phyloP scores from a whole-genome alignment of 176 grass and related monocot species.

The Ampelocalamus luodianensis region DNA sequence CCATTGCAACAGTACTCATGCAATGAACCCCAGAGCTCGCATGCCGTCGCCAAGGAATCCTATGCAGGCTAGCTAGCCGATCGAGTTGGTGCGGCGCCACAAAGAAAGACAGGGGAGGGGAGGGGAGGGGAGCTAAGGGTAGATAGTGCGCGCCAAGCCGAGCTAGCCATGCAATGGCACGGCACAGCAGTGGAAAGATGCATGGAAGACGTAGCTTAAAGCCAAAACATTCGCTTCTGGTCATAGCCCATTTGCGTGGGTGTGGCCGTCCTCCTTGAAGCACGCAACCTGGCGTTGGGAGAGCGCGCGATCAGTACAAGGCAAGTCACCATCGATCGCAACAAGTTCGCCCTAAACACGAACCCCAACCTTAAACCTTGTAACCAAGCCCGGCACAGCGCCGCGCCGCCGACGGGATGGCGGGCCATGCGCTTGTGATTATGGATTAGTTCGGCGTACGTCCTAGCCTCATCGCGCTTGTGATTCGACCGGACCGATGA shows the following conservation, averaged over 20 bases:
- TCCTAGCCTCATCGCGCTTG: not conserved
- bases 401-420: conserved; percentile 32
- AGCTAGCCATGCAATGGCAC: not conserved
- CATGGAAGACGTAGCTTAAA: conserved; percentile 27
- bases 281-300: not conserved
- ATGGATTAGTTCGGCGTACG: not conserved
- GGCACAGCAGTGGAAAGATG: not conserved
- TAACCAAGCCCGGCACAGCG: not conserved
- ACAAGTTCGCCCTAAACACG: not conserved
- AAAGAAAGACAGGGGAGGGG: not conserved
- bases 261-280: not conserved
- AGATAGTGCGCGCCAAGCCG: not conserved
- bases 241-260: too few relatives aligned
- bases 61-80: conserved; percentile 13
- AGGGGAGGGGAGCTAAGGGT: not conserved
- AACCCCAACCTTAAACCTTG: conserved; percentile 37
- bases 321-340: conserved; percentile 14
- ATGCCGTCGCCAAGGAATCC: conserved; percentile 47
- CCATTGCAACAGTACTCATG: conserved; percentile 10
- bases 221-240: not conserved
- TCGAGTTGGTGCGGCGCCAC: not conserved
- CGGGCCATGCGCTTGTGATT: not conserved
- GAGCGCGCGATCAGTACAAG: not conserved
- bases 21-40: not conserved
- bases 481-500: not conserved